These are phyloP conservation scores for Lasiodiplodia theobromae DNA, from an alignment of 2,329 filamentous ascomycete species.

Conservation along the genomic window DNA sequence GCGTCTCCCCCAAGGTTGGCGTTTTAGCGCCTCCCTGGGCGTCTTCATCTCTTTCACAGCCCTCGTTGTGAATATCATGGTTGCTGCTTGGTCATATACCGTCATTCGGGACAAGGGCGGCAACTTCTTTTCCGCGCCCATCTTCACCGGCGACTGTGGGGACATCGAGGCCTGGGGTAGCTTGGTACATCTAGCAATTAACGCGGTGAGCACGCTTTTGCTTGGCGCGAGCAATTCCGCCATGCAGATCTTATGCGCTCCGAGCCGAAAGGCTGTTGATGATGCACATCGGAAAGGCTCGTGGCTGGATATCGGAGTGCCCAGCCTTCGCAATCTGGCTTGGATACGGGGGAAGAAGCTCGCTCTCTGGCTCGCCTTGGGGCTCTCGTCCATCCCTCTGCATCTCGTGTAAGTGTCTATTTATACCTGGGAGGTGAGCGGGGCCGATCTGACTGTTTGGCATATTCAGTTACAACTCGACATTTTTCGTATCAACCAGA, in stretches of 20 bases:
- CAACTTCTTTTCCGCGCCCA: background rate
- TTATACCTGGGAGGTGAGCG: too few relatives aligned
- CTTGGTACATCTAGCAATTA: slow-evolving; percentile 56
- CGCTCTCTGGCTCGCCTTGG: slow-evolving; percentile 37
- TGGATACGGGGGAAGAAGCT: slow-evolving; percentile 34
- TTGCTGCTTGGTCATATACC: background rate
- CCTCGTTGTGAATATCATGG: slow-evolving; percentile 4
- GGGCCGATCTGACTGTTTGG: slow-evolving; percentile 3
- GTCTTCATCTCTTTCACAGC: background rate
- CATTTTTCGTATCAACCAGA: slow-evolving; percentile 35
- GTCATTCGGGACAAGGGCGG: background rate
- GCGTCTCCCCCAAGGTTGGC: background rate
- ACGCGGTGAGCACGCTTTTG: slow-evolving; percentile 54
- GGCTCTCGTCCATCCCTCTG: slow-evolving; percentile 43
- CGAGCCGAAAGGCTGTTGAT: slow-evolving; percentile 59
- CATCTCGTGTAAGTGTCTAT: slow-evolving; percentile 45
- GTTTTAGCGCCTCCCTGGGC: background rate
- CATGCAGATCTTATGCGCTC: slow-evolving; percentile 61
- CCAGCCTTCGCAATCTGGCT: slow-evolving; percentile 50
- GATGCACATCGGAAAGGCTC: slow-evolving; percentile 51
- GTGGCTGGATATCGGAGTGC: slow-evolving; percentile 56
- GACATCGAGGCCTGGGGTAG: slow-evolving; percentile 30
- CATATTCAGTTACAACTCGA: slow-evolving; percentile 38
- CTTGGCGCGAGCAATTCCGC: slow-evolving; percentile 58
- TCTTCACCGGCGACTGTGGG: slow-evolving; percentile 35